Evolutionary conservation across 139 green algal species (phyloP), one percentile per base, ranked within the genome.

Genomic region (Helicosporidium sp.): DNA sequence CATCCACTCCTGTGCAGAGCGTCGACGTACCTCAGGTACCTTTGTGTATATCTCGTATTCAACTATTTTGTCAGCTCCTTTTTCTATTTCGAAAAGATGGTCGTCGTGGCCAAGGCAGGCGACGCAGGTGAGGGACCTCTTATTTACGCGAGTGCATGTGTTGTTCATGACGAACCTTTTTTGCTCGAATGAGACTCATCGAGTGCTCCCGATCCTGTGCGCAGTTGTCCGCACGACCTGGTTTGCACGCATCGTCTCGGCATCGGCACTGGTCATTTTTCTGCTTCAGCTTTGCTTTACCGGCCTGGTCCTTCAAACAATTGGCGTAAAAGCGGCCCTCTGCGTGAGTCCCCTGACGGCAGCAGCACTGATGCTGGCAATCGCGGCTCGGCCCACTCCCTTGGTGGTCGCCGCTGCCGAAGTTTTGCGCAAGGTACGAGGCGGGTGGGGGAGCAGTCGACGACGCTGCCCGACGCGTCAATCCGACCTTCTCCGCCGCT

Each of bases 81-180:
- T 22, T 76, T 88, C 41, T 88, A 84, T 58, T 88, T 88, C 52
- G 61, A 80, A 60, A 69, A 76, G 31, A 58, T 63, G 1, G 36
- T 80, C 20, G 54, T 78, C n/a, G 68, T 81, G 23, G 61, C 65
- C 8, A 29, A 29, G 4, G 43, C 37, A 15, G 13, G 10, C 7
- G 17, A 49, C 15, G 43, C 25, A 49, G 43, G 43, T 49, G 43
- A 7, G 43, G 7, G 31, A 33, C 16, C 50, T n/a, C n/a, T n/a
- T n/a, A n/a, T n/a, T n/a, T n/a, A n/a, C n/a, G n/a, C n/a, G n/a
- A n/a, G n/a, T n/a, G n/a, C n/a, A n/a, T n/a, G n/a, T n/a, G n/a
- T n/a, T n/a, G n/a, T n/a, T n/a, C n/a, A n/a, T n/a, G n/a, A n/a
- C n/a, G n/a, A n/a, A n/a, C n/a, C n/a, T n/a, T n/a, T n/a, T n/a